Evolutionary conservation across 805 yeast species (phyloP), one percentile per base, ranked within the genome.

Genomic region (Pichia ethanolica): DNA sequence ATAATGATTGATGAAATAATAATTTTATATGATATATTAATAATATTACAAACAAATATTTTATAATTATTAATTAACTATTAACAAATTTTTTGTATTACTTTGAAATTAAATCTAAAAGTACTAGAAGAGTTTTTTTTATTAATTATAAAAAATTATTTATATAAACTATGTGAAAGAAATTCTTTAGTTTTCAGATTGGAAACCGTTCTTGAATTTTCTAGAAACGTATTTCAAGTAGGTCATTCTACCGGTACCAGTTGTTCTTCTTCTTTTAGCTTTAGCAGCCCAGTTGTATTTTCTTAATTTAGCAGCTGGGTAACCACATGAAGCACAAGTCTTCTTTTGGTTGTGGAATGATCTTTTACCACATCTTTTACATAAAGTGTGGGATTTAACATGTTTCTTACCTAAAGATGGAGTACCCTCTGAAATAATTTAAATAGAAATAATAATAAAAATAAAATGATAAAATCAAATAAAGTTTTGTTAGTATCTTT

Each of bases 351-450:
- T 78, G 81, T 93, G 98, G 95, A 91, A 91, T 57, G 97, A 85
- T 82, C 98, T 96, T 72, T 82, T 79, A 71, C 98, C 98, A 82
- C 99, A 93, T 86, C 96, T 86, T 82, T 86, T 89, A 84, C 99
- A 93, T 77, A 90, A 81, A 73, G 95, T 86, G 89, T 93, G 99
- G 73, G 98, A 86, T 82, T 93, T 93, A 91, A 87, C 90, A 88
- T 93, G 97, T 78, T 93, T 89, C 82, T 91, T 91, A 84, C 99
- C 99, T 83, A 89, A 85, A 75, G 97, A 89, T 80, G 98, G 97
- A 77, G 99, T 91, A 88, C 99, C 99, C 89, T 91, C 95, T 81
- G 67, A 61, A 57, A 54, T 51, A 54, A 45, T 69, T 66, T 41
- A 40, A 37, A 39, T 40, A 20, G 33, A 36, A 51, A 32, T 14